Percentiles rank a stretch among this genome's conserved stretches.
Evolutionary conservation across 768 basidiomycete genomes (phyloP).

Genomic region (Cantharellus cinnabarinus): DNA sequence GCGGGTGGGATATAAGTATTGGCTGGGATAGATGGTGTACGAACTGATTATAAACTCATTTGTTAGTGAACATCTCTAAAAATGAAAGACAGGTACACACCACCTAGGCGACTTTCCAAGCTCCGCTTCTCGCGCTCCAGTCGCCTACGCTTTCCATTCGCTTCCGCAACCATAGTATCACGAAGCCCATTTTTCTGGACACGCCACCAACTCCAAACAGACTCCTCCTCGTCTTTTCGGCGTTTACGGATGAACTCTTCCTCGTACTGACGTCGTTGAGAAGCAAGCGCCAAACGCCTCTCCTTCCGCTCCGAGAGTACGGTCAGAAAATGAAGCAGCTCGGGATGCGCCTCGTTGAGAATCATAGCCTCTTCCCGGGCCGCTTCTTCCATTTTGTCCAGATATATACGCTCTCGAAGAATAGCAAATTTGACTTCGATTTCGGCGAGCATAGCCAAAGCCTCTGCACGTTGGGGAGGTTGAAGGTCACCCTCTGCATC

Average conservation of each 20-base stretch:
- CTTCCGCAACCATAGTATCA: slow-evolving; percentile 74
- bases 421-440: slow-evolving; percentile 90
- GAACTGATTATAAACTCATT: neutral
- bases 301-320: slow-evolving; percentile 63
- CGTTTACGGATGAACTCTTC: slow-evolving; percentile 39
- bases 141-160: slow-evolving; percentile 64
- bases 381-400: slow-evolving; percentile 85
- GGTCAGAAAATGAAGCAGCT: slow-evolving; percentile 58
- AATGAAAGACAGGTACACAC: slow-evolving; percentile 20
- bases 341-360: slow-evolving; percentile 71
- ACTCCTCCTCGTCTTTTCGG: slow-evolving; percentile 47
- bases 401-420: slow-evolving; percentile 66
- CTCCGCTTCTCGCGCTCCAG: slow-evolving; percentile 72
- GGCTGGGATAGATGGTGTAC: neutral
- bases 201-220: slow-evolving; percentile 85
- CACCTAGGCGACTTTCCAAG: slow-evolving; percentile 50
- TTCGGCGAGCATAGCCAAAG: slow-evolving; percentile 64
- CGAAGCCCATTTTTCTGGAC: slow-evolving; percentile 64
- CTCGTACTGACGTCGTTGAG: slow-evolving; percentile 51
- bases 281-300: slow-evolving; percentile 61
- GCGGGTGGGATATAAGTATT: neutral
- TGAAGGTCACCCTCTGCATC: slow-evolving; percentile 38
- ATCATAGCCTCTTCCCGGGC: slow-evolving; percentile 77
- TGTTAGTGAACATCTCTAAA: neutral
- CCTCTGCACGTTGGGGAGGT: slow-evolving; percentile 67